Conservation (phyloP, 805 yeast genomes). For the Kazachstania psychrophila region DNA sequence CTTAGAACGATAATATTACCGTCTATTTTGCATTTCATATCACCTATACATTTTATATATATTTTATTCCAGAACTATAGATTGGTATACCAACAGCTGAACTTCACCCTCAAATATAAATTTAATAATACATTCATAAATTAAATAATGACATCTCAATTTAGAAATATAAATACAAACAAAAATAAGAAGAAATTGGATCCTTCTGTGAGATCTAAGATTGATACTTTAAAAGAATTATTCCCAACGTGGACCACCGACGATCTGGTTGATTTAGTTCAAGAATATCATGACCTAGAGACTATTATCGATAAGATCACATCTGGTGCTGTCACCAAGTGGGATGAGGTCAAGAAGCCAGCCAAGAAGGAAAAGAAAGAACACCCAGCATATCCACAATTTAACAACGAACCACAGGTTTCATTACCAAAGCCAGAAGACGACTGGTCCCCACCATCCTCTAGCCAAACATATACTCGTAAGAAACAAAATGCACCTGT, state of each 20-base stretch:
- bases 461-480: constrained; percentile 1
- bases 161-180: constrained; percentile 3
- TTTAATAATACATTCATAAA: not conserved
- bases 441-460: constrained; percentile 2
- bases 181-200: constrained; percentile 11
- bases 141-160: constrained; percentile 2
- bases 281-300: constrained; percentile 69
- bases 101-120: not conserved
- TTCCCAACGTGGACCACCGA: constrained; percentile 92
- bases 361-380: constrained; percentile 45
- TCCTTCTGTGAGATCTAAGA: constrained; percentile 31
- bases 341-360: constrained; percentile 81
- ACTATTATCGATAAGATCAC: constrained; percentile 78
- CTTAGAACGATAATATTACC: too few species aligned
- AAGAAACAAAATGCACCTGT: constrained; percentile 10
- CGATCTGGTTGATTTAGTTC: constrained; percentile 65
- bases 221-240: constrained; percentile 60
- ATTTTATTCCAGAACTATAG: not conserved
- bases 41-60: not conserved
- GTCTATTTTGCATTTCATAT: too few species aligned
- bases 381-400: constrained; percentile 5
- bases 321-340: constrained; percentile 78
- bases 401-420: constrained; percentile 1
- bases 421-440: constrained; percentile 8
- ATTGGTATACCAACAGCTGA: not conserved